Percentiles rank a stretch among this genome's conserved stretches.
Evolutionary conservation across 2,329 filamentous ascomycete species (phyloP).

Genomic region (Epichloe elymi): DNA sequence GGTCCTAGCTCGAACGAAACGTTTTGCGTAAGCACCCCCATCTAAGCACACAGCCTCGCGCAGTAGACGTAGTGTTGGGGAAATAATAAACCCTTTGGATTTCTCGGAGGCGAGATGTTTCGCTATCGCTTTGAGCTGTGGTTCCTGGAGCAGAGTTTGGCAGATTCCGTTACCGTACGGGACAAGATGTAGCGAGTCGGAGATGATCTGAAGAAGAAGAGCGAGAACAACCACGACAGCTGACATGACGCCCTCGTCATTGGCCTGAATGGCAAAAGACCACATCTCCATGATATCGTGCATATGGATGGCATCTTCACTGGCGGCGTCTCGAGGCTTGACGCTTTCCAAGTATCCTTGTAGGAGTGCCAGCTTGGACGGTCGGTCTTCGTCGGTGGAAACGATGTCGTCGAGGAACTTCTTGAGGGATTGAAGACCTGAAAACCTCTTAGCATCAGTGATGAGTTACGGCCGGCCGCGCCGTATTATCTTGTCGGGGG

Average conservation of each 20-base stretch:
- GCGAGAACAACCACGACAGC: constrained; percentile 70
- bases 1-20: constrained; percentile 65
- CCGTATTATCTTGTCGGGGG: neutral
- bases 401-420: constrained; percentile 54
- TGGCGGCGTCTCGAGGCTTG: constrained; percentile 30
- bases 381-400: constrained; percentile 29
- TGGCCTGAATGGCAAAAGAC: constrained; percentile 67
- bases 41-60: constrained; percentile 79
- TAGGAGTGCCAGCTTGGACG: constrained; percentile 42
- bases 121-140: constrained; percentile 68
- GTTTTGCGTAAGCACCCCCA: constrained; percentile 69
- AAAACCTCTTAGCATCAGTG: neutral
- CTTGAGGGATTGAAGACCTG: constrained; percentile 58
- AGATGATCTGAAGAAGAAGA: constrained; percentile 67
- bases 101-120: constrained; percentile 69
- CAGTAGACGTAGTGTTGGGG: constrained; percentile 72
- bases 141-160: constrained; percentile 67
- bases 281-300: constrained; percentile 76
- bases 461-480: too few species aligned
- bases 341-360: constrained; percentile 52
- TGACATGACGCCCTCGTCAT: constrained; percentile 70
- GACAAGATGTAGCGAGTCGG: constrained; percentile 58
- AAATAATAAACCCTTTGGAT: constrained; percentile 76
- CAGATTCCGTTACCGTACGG: constrained; percentile 66
- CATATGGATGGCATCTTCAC: constrained; percentile 47